Conservation (phyloP, 2,329 filamentous ascomycete genomes). For the Clarireedia paspali region DNA sequence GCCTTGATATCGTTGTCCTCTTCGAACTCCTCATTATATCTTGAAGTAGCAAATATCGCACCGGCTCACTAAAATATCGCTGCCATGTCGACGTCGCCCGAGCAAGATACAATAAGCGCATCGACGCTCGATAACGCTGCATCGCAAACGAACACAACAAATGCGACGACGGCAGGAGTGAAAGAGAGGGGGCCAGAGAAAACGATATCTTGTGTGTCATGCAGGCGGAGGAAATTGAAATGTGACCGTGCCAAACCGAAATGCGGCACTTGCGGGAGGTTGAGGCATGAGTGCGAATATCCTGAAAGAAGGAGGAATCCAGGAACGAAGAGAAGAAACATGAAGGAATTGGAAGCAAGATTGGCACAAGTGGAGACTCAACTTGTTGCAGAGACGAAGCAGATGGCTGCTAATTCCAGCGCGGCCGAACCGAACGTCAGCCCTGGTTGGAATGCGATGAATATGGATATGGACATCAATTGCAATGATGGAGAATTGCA, state of each 20-base stretch:
- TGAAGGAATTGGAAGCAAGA: constrained; percentile 81
- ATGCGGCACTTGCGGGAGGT: constrained; percentile 70
- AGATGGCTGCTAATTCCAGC: constrained; percentile 1
- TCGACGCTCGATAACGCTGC: neutral
- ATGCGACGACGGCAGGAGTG: neutral
- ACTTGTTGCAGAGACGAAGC: constrained; percentile 41
- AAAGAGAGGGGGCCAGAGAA: constrained; percentile 29
- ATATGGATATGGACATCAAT: constrained; percentile 22
- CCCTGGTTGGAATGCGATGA: constrained; percentile 19
- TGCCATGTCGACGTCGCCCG: constrained; percentile 1
- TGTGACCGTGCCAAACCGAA: constrained; percentile 76
- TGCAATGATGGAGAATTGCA: constrained; percentile 14
- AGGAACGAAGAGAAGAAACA: constrained; percentile 80
- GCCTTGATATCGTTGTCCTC: too few species aligned
- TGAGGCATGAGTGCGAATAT: constrained; percentile 74
- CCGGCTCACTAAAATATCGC: neutral
- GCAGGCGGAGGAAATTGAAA: constrained; percentile 75
- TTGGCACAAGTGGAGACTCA: constrained; percentile 74
- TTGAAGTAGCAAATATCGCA: too few species aligned
- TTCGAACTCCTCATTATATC: too few species aligned
- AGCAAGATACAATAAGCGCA: neutral
- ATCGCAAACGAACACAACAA: neutral
- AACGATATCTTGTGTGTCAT: constrained; percentile 75
- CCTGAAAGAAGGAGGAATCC: constrained; percentile 86
- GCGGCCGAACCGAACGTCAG: neutral